Base-by-base conservation (phyloP, 768 basidiomycete genomes). In the Hygrophorus pudorinus region DNA sequence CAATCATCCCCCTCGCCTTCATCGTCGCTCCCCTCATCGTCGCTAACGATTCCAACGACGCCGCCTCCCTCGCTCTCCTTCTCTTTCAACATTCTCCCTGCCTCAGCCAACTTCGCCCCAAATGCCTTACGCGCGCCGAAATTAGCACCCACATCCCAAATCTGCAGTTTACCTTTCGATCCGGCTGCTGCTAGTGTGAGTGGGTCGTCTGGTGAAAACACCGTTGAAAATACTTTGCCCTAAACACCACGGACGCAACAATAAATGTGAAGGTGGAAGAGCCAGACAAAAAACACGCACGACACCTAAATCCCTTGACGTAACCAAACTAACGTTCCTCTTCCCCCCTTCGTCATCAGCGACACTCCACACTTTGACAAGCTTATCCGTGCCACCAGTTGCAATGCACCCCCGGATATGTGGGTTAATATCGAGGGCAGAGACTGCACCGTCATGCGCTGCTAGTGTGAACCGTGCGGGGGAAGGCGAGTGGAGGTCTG, bases 291-390 rank as follows among this genome's bases (percentile, higher is more conserved):
- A 36, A 28, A 41, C 21, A 72, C 78, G 18, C 65, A 96, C 93
- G 38, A 98, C 78, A 29, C 91, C 92, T 16, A 99, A 72, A 63
- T 99, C 92, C 45, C 92, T 65, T 8, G 86, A 85, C 2, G 81
- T 81, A 13, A 91, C 89, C 50, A 94, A 69, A 59, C 81, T 86
- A 56, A 94, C 86, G 44, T 76, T 76, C 29, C 77, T 70, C 65
- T 84, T 85, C 21, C 74, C 79, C 27, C 69, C 69, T 29, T 71
- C 70, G 37, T 78, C 79, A 48, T 85, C 83, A 34, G 66, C 68
- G 38, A 94, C 69, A 56, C 97, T 97, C 96, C 96, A 99, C 3
- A 98, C 71, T 62, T 98, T 97, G 59, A 96, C 88, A 28, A 89
- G 67, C 59, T 93, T 96, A 70, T 98, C 96, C 14, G 84, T 81